These are phyloP conservation scores for Darksidea phi DNA, from an alignment of 495 filamentous ascomycete genomes.

Conservation along the genomic window DNA sequence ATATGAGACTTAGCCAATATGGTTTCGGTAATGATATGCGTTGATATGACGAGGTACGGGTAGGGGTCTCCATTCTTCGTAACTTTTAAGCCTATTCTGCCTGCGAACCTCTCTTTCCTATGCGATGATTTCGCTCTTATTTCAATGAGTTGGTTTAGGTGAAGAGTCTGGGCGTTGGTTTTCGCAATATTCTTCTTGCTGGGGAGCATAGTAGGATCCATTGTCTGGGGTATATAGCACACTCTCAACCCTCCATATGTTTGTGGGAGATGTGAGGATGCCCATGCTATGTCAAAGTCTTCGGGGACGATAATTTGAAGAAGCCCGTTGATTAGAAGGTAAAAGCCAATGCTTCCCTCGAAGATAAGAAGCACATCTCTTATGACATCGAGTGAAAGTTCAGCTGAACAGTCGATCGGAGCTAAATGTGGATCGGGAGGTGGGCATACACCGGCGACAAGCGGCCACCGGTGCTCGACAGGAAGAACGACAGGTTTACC, in stretches of 20 bases:
- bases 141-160: slow-evolving; percentile 20
- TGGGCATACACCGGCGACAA: slow-evolving; percentile 7
- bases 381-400: slow-evolving; percentile 8
- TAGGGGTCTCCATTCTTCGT: neutral
- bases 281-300: slow-evolving; percentile 15
- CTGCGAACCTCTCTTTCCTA: slow-evolving; percentile 6
- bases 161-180: neutral
- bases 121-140: neutral
- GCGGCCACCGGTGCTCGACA: slow-evolving; percentile 23
- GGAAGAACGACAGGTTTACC: slow-evolving; percentile 11
- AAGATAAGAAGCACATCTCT: slow-evolving; percentile 19
- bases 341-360: slow-evolving; percentile 10
- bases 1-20: neutral
- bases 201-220: slow-evolving; percentile 14
- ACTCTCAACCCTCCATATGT: slow-evolving; percentile 20
- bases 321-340: slow-evolving; percentile 13
- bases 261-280: slow-evolving; percentile 16
- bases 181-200: slow-evolving; percentile 5
- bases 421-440: slow-evolving; percentile 11
- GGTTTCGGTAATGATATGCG: slow-evolving; percentile 25
- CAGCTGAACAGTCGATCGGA: slow-evolving; percentile 12
- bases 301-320: slow-evolving; percentile 16
- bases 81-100: slow-evolving; percentile 13
- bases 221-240: slow-evolving; percentile 13
- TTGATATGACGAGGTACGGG: slow-evolving; percentile 16